Evolutionary conservation across 1,284 basidiomycete genomes (phyloP).

Genomic region (Ceratobasidium sp.): DNA sequence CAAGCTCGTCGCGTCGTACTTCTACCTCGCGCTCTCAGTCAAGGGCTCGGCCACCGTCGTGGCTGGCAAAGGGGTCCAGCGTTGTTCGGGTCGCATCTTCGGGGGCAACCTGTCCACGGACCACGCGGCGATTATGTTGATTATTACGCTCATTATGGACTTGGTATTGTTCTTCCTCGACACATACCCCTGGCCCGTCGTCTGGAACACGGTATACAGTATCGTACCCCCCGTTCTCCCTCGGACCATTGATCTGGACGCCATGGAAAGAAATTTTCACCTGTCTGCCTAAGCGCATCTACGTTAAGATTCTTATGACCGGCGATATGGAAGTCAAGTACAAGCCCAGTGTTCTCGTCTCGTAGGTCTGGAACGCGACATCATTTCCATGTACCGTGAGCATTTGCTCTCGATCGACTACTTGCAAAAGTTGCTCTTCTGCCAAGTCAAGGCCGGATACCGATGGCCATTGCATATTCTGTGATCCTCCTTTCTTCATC

Average conservation of each 20-base stretch:
- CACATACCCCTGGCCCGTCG: slow-evolving; percentile 97
- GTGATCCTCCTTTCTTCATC: slow-evolving; percentile 96
- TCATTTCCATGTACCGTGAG: slow-evolving; percentile 99
- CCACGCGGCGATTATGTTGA: slow-evolving; percentile 91
- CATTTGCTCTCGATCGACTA: slow-evolving; percentile 95
- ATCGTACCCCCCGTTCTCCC: slow-evolving; percentile 83
- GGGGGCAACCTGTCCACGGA: slow-evolving; percentile 85
- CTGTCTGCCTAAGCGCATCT: slow-evolving; percentile 93
- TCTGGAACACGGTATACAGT: slow-evolving; percentile 97
- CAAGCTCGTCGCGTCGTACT: slow-evolving; percentile 95
- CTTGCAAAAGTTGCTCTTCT: slow-evolving; percentile 93
- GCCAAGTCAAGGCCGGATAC: slow-evolving; percentile 86
- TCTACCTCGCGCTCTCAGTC: slow-evolving; percentile 94
- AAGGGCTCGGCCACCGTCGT: slow-evolving; percentile 90
- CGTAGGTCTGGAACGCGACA: slow-evolving; percentile 99
- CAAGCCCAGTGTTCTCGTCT: slow-evolving; percentile 97
- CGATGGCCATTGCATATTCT: slow-evolving; percentile 87
- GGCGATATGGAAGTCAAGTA: slow-evolving; percentile 96
- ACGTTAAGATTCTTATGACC: slow-evolving; percentile 92
- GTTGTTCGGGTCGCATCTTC: slow-evolving; percentile 87
- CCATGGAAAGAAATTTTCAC: slow-evolving; percentile 98
- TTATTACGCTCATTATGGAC: slow-evolving; percentile 98
- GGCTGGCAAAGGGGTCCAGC: slow-evolving; percentile 93
- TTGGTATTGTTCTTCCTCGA: slow-evolving; percentile 95
- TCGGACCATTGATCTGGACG: slow-evolving; percentile 96